A percentile compares a stretch with the other conserved stretches of the same genome.
Conservation (phyloP, 305 asterid species). For the Lippia alba region DNA sequence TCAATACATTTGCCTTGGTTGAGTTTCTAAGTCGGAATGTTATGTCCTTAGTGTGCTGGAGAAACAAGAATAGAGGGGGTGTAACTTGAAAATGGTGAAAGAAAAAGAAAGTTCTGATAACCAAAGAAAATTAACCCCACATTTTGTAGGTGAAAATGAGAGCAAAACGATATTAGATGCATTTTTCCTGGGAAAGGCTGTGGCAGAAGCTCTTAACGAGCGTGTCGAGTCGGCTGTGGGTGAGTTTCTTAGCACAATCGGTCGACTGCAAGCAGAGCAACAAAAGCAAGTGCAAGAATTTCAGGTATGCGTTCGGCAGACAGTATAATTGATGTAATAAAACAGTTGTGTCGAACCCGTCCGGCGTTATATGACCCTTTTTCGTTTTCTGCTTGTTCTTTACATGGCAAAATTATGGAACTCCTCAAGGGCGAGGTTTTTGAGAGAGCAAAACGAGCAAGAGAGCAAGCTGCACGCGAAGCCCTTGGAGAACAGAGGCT, state of each 20-base stretch:
- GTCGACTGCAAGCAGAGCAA: slow-evolving; percentile 79
- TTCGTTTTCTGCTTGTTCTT: neutral
- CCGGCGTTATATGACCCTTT: no score
- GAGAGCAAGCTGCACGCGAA: slow-evolving; percentile 68
- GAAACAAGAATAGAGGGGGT: neutral
- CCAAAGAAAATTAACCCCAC: neutral
- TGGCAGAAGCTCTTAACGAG: slow-evolving; percentile 74
- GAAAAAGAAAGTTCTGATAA: neutral
- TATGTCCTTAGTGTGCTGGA: no score
- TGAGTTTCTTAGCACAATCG: slow-evolving; percentile 67
- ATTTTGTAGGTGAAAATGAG: slow-evolving; percentile 62
- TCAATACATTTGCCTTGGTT: no score
- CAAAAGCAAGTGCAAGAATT: slow-evolving; percentile 79
- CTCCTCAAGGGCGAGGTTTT: slow-evolving; percentile 56
- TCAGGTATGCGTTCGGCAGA: slow-evolving; percentile 49
- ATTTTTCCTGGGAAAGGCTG: slow-evolving; percentile 82
- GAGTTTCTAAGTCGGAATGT: no score
- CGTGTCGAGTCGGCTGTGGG: slow-evolving; percentile 74
- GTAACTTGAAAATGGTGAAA: neutral
- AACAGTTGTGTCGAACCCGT: neutral
- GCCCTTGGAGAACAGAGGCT: slow-evolving; percentile 56
- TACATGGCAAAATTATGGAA: neutral
- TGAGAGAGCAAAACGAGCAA: slow-evolving; percentile 68
- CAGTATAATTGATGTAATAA: neutral
- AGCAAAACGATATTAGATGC: slow-evolving; percentile 72